phyloP scores from a whole-genome alignment of 1,284 basidiomycete species.

The Leccinum solheimii region DNA sequence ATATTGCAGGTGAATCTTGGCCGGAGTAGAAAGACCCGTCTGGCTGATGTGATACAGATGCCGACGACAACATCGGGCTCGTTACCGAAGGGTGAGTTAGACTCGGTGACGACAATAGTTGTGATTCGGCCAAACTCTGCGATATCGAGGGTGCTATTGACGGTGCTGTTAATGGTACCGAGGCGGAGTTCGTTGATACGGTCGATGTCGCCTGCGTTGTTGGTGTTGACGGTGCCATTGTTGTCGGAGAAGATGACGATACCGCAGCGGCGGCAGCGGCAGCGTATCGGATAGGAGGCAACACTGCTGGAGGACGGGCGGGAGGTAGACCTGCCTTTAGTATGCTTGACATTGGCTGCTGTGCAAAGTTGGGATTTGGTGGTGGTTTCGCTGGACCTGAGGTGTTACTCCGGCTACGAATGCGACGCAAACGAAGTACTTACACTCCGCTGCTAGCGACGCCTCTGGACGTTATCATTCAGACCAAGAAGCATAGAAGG shows the following conservation, averaged over 20 bases:
- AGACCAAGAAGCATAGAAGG: neutral
- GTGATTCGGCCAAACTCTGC: constrained; percentile 47
- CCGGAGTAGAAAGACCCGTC: constrained; percentile 72
- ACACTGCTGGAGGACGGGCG: constrained; percentile 51
- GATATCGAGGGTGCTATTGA: constrained; percentile 41
- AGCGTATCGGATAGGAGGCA: constrained; percentile 89
- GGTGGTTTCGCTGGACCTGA: constrained; percentile 66
- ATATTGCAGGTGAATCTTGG: constrained; percentile 68
- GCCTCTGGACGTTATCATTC: constrained; percentile 38
- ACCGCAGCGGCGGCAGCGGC: constrained; percentile 89
- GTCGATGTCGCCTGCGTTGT: constrained; percentile 36
- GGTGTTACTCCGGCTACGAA: constrained; percentile 19
- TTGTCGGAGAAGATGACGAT: constrained; percentile 31
- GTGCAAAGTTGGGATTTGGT: constrained; percentile 77
- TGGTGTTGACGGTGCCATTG: constrained; percentile 38
- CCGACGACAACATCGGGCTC: constrained; percentile 75
- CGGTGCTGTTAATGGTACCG: constrained; percentile 39
- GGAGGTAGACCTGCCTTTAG: constrained; percentile 67
- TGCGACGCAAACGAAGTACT: constrained; percentile 30
- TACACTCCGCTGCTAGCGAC: constrained; percentile 50
- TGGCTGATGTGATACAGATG: constrained; percentile 68
- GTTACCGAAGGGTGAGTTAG: constrained; percentile 77
- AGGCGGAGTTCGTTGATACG: constrained; percentile 31
- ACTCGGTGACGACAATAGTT: constrained; percentile 67
- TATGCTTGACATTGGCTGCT: constrained; percentile 80